phyloP scores from a whole-genome alignment of 2,329 filamentous ascomycete genomes.

The Arthrinium phaeospermum region DNA sequence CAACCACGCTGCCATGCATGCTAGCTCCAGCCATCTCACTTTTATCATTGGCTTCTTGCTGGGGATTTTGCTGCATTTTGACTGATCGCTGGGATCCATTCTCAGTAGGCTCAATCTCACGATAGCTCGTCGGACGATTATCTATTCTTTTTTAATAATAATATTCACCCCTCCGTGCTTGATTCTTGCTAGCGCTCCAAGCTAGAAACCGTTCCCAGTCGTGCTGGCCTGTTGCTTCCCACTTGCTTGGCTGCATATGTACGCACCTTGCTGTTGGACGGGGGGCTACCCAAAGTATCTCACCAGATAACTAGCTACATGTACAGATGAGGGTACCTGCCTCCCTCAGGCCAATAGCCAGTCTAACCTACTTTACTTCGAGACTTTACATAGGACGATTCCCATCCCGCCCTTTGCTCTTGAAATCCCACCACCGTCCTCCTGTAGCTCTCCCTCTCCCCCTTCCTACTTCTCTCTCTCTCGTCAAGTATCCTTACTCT shows the following conservation, averaged over 20 bases:
- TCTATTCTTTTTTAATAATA: neutral
- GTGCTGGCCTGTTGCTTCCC: conserved; percentile 2
- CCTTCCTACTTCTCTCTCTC: neutral
- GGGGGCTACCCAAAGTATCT: neutral
- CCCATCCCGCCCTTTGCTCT: neutral
- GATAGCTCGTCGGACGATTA: conserved; percentile 9
- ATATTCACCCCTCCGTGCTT: neutral
- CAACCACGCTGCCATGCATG: neutral
- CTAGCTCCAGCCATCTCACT: neutral
- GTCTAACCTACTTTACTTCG: neutral
- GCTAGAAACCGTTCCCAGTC: neutral
- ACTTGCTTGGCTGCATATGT: conserved; percentile 10
- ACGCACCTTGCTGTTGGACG: neutral
- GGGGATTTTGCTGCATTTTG: neutral
- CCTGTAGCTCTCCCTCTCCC: neutral
- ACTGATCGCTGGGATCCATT: conserved; percentile 5
- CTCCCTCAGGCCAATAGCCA: neutral
- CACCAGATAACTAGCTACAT: neutral
- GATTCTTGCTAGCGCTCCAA: neutral
- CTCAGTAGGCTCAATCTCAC: neutral
- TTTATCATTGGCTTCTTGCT: neutral
- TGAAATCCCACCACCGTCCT: neutral
- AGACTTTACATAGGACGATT: neutral
- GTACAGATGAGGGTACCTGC: neutral
- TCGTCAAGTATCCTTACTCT: neutral